Base-by-base conservation (phyloP, 1,139 yeast genomes). In the Arxiozyma heterogenica region DNA sequence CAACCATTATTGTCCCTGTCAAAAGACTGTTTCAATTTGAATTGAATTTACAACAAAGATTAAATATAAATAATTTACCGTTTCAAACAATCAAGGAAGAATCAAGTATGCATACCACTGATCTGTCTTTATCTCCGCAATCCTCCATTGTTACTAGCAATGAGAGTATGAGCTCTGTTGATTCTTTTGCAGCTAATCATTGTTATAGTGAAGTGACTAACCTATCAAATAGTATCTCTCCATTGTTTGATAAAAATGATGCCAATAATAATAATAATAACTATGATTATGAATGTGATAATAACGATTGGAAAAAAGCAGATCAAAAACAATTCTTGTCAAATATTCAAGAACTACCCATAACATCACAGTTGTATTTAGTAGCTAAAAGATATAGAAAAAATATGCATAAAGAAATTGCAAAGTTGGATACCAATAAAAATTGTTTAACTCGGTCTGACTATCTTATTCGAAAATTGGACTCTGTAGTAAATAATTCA, bases 1-100 rank as follows among this genome's bases (percentile, higher is more conserved):
- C 94, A 0, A 78, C 83, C 7, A 75, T 84, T 34, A 77, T 84
- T 41, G 84, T 82, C 0, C 90, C 93, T 0, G 83, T 87, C 1
- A 73, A 75, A 59, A 82, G 84, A 59, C 77, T 84, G 82, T 73
- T 70, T 54, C 64, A 71, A 20, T 83, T 81, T 66, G 89, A 84
- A 64, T 57, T 64, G 7, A 63, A 69, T 27, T 56, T 77, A 47
- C 59, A 59, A 51, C 49, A 49, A 17, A 41, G 53, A 23, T 42
- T 47, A 21, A 44, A 47, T 23, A 21, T 4, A 42, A 21, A 20
- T 17, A 43, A 5, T 11, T 2, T 7, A 21, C 30, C 18, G 2
- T 21, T 15, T 15, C 22, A 34, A 46, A 21, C 49, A 46, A 38
- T 7, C 8, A 15, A 41, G 21, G 11, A 21, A 42, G 23, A 4